Evolutionary conservation across 306 rosid species (phyloP), one percentile per base, ranked within the genome.

Genomic region (Prinsepia uniflora): DNA sequence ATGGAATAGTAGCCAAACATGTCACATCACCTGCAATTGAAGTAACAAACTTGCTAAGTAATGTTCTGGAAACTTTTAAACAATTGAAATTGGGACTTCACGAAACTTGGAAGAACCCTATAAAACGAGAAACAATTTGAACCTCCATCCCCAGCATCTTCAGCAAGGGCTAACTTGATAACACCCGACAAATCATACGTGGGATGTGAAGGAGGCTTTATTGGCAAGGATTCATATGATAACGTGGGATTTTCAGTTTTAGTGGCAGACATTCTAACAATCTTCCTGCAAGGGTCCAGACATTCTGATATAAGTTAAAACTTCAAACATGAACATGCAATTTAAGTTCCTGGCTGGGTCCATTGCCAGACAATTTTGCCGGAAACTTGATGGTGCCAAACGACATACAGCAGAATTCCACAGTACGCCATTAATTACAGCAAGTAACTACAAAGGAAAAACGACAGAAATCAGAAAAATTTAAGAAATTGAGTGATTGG

Each of bases 121-220:
- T 19, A 40, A 64, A 59, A 72, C 44, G 22, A 65, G 45, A 56
- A 54, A 68, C 41, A 72, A 44, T 43, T 52, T 17, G 63, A 85
- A 89, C 98, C 98, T 79, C 34, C 80, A 75, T 84, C 89, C 69
- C 91, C 93, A 10, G 90, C 92, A 74, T 93, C 98, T 76, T 93
- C 98, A 58, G 89, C 83, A 73, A 93, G 92, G 8, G 97, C 93
- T 70, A 82, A 80, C 81, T 90, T 81, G 80, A 93, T 86, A 68
- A 84, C 77, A 42, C 86, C 91, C 67, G 73, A 76, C 83, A 93
- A 75, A 83, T 90, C 97, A 80, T 93, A 93, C 57, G 98, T 88
- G 7, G 98, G 98, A 85, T 88, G 98, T 59, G 78, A 24, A 9
- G 97, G 98, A 79, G 97, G 96, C 83, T 82, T 77, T 72, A 90